Percentiles rank a stretch among this genome's conserved stretches.
These are phyloP conservation scores for Fusarium sp. DNA, from an alignment of 2,329 filamentous ascomycete genomes.

Conservation along the genomic window DNA sequence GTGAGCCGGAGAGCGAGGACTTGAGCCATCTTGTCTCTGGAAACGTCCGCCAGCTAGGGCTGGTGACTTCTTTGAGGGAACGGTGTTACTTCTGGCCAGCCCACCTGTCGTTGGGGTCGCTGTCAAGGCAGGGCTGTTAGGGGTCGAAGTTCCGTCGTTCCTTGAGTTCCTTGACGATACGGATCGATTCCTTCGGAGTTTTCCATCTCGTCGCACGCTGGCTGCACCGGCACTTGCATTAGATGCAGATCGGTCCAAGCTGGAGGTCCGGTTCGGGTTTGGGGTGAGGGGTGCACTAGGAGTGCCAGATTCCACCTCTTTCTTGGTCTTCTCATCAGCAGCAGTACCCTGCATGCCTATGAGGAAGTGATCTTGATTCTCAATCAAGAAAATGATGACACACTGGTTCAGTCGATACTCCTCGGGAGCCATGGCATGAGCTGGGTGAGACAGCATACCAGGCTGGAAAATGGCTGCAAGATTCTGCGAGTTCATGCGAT, in stretches of 20 bases:
- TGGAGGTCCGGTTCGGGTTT: constrained; percentile 64
- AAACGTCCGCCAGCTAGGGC: constrained; percentile 77
- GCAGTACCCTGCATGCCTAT: constrained; percentile 99
- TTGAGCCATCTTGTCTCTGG: constrained; percentile 54
- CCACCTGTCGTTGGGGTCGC: constrained; percentile 68
- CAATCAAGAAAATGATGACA: constrained; percentile 96
- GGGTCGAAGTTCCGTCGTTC: constrained; percentile 78
- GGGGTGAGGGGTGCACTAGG: constrained; percentile 60
- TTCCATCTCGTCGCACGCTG: constrained; percentile 83
- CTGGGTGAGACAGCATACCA: constrained; percentile 92
- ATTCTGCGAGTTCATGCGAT: constrained; percentile 96
- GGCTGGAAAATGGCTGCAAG: constrained; percentile 97
- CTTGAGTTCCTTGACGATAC: constrained; percentile 90
- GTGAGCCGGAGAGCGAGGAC: constrained; percentile 49
- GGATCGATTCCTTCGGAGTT: constrained; percentile 87
- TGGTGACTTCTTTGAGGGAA: constrained; percentile 91
- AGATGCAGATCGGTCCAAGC: constrained; percentile 75
- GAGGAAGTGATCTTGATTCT: constrained; percentile 98
- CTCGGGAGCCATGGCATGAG: constrained; percentile 93
- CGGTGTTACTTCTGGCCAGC: constrained; percentile 82
- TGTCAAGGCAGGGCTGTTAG: constrained; percentile 70
- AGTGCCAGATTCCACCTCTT: constrained; percentile 77
- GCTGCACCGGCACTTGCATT: constrained; percentile 91
- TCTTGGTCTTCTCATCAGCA: constrained; percentile 83
- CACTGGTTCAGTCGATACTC: constrained; percentile 97